phyloP scores from a whole-genome alignment of 306 rosid genomes.

The Dicorynia guianensis region DNA sequence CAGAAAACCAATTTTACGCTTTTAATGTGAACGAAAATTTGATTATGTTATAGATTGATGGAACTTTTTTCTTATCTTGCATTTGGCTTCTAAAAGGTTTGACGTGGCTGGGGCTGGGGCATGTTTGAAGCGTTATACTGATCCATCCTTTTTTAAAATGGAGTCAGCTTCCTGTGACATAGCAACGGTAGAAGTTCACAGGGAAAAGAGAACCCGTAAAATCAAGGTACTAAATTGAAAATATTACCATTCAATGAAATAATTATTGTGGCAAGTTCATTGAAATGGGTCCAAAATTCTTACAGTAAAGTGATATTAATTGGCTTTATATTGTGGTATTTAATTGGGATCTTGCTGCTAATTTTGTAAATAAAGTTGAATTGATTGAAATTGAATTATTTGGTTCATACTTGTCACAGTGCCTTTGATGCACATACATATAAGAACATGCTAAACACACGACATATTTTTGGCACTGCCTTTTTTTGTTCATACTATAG shows the following conservation, averaged over 20 bases:
- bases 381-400: slow-evolving; percentile 7
- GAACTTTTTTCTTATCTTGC: slow-evolving; percentile 22
- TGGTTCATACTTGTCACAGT: neutral
- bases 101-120: slow-evolving; percentile 99
- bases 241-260: slow-evolving; percentile 12
- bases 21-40: neutral
- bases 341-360: neutral
- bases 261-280: slow-evolving; percentile 8
- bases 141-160: slow-evolving; percentile 86
- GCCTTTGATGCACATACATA: neutral
- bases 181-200: slow-evolving; percentile 50
- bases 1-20: neutral
- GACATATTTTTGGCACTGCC: slow-evolving; percentile 13
- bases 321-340: neutral
- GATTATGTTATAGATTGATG: slow-evolving; percentile 35
- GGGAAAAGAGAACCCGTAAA: slow-evolving; percentile 74
- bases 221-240: slow-evolving; percentile 63
- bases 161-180: slow-evolving; percentile 57
- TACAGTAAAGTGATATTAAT: neutral
- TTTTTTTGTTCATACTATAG: neutral
- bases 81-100: slow-evolving; percentile 68
- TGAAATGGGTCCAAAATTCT: neutral
- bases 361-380: neutral
- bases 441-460: neutral
- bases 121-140: slow-evolving; percentile 94